Base-by-base conservation (phyloP, 129 eudicot genomes). In the Gnaphalium uliginosum region DNA sequence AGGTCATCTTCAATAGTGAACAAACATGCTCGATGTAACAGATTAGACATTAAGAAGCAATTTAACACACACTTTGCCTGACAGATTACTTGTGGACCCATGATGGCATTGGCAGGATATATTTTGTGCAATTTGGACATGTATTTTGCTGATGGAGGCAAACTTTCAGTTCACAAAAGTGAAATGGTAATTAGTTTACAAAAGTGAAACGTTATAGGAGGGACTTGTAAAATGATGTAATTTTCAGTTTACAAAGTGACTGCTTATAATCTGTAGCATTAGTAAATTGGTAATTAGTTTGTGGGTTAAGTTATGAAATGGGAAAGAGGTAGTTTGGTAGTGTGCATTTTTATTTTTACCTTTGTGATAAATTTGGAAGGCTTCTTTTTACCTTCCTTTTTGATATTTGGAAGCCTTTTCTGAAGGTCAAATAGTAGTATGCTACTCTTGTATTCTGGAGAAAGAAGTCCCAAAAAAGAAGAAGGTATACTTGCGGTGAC, bases 241-340 rank as follows among this genome's bases (percentile, higher is more conserved):
- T 30, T 22, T 51, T 53, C 75, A 17, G 75, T 62, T 71, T 70
- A 71, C 19, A 53, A 51, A 71, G 75, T 53, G 51, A 71, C n/a
- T 71, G 75, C 26, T 71, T 43, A 29, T 71, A 71, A 71, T 53
- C 65, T 51, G 76, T 71, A 71, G 62, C n/a, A 61, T 62, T 50
- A 41, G 74, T 70, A 70, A 50, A 70, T 69, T 69, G 39, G 60
- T 69, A 46, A 69, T 29, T 70, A 70, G 74, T 50, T 29, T 70
- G 18, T 70, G 43, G 74, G 74, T 48, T 48, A 70, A 70, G 24
- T 18, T 70, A 50, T 70, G 74, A 54, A 21, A 54, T 24, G 25
- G 73, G 73, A 25, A 69, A 43, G 39, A 58, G 73, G 73, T 50
- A 70, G 74, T 70, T 70, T 50, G 62, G 74, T 70, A 70, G 48